Conservation (phyloP, 2,329 filamentous ascomycete genomes). For the Exophiala aquamarina region DNA sequence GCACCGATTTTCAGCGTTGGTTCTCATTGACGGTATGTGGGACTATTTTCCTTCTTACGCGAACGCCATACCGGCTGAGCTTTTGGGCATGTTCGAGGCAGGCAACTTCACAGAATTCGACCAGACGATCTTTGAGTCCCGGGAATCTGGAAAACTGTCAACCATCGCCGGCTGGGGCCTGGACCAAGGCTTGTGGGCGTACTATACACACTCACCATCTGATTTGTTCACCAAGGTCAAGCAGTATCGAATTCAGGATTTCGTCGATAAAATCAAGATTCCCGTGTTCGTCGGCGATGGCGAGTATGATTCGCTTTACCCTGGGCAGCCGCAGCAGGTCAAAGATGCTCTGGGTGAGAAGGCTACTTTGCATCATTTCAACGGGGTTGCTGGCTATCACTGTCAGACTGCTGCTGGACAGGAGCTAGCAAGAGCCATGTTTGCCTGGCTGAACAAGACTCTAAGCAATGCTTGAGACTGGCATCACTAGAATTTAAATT, state of each 20-base stretch:
- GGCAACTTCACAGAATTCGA: slow-evolving; percentile 22
- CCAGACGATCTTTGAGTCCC: slow-evolving; percentile 4
- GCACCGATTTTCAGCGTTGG: slow-evolving; percentile 4
- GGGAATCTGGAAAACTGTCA: slow-evolving; percentile 9
- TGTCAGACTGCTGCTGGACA: slow-evolving; percentile 24
- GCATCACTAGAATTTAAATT: too few species aligned
- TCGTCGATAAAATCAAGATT: slow-evolving; percentile 25
- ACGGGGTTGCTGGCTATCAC: slow-evolving; percentile 26
- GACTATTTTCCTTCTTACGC: slow-evolving; percentile 5
- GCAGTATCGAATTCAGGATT: slow-evolving; percentile 20
- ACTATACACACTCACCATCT: slow-evolving; percentile 32
- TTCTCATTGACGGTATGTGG: slow-evolving; percentile 9
- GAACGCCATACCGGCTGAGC: slow-evolving; percentile 11
- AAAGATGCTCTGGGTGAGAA: slow-evolving; percentile 21
- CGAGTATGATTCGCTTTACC: slow-evolving; percentile 24
- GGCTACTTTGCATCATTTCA: slow-evolving; percentile 27
- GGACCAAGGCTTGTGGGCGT: slow-evolving; percentile 38
- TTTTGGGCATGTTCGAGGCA: slow-evolving; percentile 19
- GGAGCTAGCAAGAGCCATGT: slow-evolving; percentile 4
- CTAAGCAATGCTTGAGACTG: too few species aligned
- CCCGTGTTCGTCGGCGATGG: slow-evolving; percentile 29
- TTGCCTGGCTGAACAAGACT: slow-evolving; percentile 13
- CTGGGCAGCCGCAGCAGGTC: slow-evolving; percentile 23
- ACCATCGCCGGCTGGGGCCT: slow-evolving; percentile 33
- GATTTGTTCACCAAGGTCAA: slow-evolving; percentile 28